Base-by-base conservation (phyloP, 108 stramenopile genomes). In the Skeletonema menzelii region DNA sequence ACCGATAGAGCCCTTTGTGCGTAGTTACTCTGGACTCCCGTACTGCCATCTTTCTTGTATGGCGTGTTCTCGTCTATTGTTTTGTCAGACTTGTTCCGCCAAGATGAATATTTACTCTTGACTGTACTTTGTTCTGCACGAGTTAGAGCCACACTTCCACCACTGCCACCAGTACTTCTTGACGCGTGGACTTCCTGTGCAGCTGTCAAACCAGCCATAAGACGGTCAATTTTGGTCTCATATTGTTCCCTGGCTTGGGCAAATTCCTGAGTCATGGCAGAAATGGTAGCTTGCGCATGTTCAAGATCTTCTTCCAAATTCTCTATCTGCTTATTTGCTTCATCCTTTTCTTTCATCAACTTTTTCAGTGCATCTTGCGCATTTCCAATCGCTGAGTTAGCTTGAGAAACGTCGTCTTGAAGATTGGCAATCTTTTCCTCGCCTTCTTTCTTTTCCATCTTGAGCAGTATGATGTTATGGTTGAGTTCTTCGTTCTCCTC, bases 371-470 rank as follows among this genome's bases (percentile, higher is more conserved):
- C 79, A 69, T 40, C 59, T 37, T 80, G 73, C 1, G 79, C 79
- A 73, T 69, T 72, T 1, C 79, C 68, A 27, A 80, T 80, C n/a
- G 79, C 79, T 14, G 68, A 44, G 53, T 80, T 68, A 20, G 79
- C 79, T 68, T 80, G 72, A 68, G 46, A 40, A 44, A 75, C 49
- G 42, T 82, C 80, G 11, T 70, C 46, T 60, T 82, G 73, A 13
- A 75, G 66, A 27, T 24, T 72, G 44, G 73, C 44, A 46, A 75
- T 34, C 53, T 75, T 82, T 12, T 75, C 80, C 17, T 55, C 31
- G 19, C 64, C 69, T 67, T 75, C 73, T 56, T 82, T 82, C 74
- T 82, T 75, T 65, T 82, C 73, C 74, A 75, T 71, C 28, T 75
- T 75, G 11, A 82, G 53, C 68, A 73, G 40, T n/a, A 80, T 44